phyloP scores from a whole-genome alignment of 306 rosid genomes.

The Vigna reflexopilosa region DNA sequence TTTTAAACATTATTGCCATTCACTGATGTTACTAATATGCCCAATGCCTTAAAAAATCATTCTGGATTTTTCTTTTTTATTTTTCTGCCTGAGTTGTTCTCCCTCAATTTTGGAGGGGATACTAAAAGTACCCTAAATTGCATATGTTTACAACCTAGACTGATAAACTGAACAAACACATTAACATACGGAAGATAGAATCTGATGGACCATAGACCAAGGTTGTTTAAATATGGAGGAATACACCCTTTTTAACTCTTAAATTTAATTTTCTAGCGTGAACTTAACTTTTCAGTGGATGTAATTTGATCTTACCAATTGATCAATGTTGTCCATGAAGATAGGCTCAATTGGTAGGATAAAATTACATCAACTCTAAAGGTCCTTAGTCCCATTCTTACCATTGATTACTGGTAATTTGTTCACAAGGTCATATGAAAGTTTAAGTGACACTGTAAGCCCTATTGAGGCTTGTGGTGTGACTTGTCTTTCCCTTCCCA shows the following conservation, averaged over 20 bases:
- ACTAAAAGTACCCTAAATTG: background rate
- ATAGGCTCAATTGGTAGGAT: slow-evolving; percentile 18
- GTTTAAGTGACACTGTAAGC: too few species aligned
- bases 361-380: background rate
- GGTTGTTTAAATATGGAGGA: slow-evolving; percentile 17
- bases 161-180: background rate
- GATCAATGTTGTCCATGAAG: background rate
- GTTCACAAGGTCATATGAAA: slow-evolving; percentile 6
- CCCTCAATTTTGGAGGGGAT: slow-evolving; percentile 29
- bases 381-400: slow-evolving; percentile 23
- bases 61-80: slow-evolving; percentile 1
- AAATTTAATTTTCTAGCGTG: slow-evolving; percentile 5
- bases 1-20: slow-evolving; percentile 21
- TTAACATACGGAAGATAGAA: slow-evolving; percentile 26
- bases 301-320: background rate
- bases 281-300: background rate
- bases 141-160: slow-evolving; percentile 1
- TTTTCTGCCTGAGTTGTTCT: slow-evolving; percentile 12
- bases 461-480: too few species aligned
- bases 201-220: slow-evolving; percentile 2
- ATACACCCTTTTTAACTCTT: background rate
- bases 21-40: slow-evolving; percentile 29
- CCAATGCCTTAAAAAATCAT: slow-evolving; percentile 18
- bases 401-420: slow-evolving; percentile 13
- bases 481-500: too few species aligned